These are phyloP conservation scores for Plectranthus barbatus DNA, from an alignment of 257 asterid species.

Conservation along the genomic window DNA sequence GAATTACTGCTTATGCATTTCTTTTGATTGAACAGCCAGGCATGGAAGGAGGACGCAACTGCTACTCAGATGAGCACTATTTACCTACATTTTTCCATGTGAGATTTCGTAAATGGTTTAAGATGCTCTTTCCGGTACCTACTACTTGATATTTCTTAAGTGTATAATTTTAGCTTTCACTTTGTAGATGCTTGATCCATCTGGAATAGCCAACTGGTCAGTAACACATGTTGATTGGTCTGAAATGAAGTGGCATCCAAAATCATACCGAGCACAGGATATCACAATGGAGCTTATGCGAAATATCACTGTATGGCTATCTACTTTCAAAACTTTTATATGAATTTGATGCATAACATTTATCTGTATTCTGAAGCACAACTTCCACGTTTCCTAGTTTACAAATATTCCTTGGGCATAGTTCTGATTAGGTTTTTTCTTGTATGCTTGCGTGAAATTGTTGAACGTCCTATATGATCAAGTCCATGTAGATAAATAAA, in stretches of 20 bases:
- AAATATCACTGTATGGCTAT: slow-evolving; percentile 59
- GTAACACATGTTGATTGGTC: too few relatives aligned
- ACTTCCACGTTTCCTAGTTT: neutral
- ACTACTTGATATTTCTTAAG: neutral
- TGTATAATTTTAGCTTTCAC: neutral
- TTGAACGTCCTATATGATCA: neutral
- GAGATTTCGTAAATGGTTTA: slow-evolving; percentile 19
- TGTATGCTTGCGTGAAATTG: neutral
- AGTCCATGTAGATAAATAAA: neutral
- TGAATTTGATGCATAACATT: neutral
- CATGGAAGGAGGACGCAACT: slow-evolving; percentile 69
- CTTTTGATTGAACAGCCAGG: too few relatives aligned
- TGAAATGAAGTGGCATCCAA: slow-evolving; percentile 90
- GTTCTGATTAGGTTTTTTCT: neutral
- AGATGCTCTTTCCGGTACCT: neutral
- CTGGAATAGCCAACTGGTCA: slow-evolving; percentile 84
- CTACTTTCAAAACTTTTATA: neutral
- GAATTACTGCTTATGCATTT: slow-evolving; percentile 17
- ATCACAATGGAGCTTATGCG: slow-evolving; percentile 44
- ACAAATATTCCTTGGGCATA: neutral
- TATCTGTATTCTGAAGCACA: neutral
- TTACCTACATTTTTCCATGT: slow-evolving; percentile 89
- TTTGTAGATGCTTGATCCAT: slow-evolving; percentile 74
- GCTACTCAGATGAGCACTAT: slow-evolving; percentile 97
- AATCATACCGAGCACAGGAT: slow-evolving; percentile 61